These are phyloP conservation scores for Verticillium albo-atrum DNA, from an alignment of 2,329 filamentous ascomycete genomes.

Conservation along the genomic window DNA sequence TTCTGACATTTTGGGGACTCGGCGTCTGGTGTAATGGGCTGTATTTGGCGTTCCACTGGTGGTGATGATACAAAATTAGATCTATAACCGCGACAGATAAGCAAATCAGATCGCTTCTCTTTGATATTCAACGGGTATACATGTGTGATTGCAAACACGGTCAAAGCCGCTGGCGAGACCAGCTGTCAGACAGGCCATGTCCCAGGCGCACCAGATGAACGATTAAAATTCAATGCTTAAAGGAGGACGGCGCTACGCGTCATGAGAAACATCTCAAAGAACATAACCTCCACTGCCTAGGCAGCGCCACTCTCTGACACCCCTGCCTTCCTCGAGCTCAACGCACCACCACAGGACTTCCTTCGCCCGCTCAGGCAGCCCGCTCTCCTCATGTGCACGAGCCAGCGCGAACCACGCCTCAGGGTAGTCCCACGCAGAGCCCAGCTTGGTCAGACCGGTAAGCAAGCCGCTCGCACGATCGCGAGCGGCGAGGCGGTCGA, in stretches of 20 bases:
- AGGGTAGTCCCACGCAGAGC: constrained; percentile 82
- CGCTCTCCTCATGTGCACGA: constrained; percentile 81
- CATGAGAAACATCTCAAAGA: constrained; percentile 31
- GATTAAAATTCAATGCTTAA: not conserved
- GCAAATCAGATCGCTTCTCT: too few species aligned
- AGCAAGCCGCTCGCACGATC: constrained; percentile 85
- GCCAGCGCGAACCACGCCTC: constrained; percentile 93
- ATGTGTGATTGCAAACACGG: too few species aligned
- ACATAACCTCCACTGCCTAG: constrained; percentile 65
- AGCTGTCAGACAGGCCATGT: too few species aligned
- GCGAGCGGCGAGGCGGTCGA: constrained; percentile 82
- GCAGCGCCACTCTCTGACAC: constrained; percentile 73
- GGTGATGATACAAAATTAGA: not conserved
- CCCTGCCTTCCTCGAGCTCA: constrained; percentile 82
- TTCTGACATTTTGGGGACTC: too few species aligned
- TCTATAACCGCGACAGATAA: not conserved
- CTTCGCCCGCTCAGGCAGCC: constrained; percentile 81
- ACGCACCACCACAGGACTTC: constrained; percentile 97
- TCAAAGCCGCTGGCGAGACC: too few species aligned
- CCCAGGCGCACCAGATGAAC: not conserved
- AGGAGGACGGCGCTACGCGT: not conserved
- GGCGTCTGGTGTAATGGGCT: not conserved
- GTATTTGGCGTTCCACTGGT: not conserved
- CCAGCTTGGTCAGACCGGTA: constrained; percentile 77
- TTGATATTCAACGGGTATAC: too few species aligned